Percentiles rank a stretch among this genome's conserved stretches.
Evolutionary conservation across 495 filamentous ascomycete genomes (phyloP).

Genomic region (Neurospora sp.): DNA sequence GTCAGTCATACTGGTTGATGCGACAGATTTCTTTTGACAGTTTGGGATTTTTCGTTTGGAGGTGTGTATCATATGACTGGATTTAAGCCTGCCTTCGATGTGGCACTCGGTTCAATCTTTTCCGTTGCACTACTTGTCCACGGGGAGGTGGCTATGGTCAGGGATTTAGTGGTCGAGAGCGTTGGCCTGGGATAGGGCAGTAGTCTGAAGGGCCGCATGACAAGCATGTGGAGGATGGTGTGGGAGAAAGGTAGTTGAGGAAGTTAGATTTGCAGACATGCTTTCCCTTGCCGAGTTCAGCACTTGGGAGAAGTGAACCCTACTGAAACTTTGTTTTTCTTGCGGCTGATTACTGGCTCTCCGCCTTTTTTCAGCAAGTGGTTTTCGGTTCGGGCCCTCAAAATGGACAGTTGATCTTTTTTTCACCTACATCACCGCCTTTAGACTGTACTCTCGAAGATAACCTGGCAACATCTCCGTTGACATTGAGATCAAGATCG

Average conservation of each 20-base stretch:
- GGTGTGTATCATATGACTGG: neutral
- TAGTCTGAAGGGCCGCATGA: neutral
- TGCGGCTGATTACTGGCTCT: neutral
- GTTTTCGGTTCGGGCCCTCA: neutral
- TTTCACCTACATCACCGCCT: neutral
- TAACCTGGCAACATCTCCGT: neutral
- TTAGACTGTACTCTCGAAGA: constrained; percentile 1
- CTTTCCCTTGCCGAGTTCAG: neutral
- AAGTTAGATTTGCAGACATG: neutral
- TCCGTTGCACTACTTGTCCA: neutral
- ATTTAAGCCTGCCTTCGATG: neutral
- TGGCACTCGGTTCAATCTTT: neutral
- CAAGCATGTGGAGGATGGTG: neutral
- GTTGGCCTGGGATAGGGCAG: neutral
- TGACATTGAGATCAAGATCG: neutral
- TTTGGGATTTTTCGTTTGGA: neutral
- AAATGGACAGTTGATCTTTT: neutral
- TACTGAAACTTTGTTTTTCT: neutral
- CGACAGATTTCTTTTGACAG: neutral
- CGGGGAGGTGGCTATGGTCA: neutral
- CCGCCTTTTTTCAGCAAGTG: neutral
- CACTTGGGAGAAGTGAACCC: neutral
- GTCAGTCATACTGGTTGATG: neutral
- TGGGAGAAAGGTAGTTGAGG: neutral
- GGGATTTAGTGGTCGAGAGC: neutral